Percentiles rank a stretch among this genome's conserved stretches.
These are phyloP conservation scores for Echinochloa phyllopogon DNA, from an alignment of 176 grass and related monocot genomes.

Conservation along the genomic window DNA sequence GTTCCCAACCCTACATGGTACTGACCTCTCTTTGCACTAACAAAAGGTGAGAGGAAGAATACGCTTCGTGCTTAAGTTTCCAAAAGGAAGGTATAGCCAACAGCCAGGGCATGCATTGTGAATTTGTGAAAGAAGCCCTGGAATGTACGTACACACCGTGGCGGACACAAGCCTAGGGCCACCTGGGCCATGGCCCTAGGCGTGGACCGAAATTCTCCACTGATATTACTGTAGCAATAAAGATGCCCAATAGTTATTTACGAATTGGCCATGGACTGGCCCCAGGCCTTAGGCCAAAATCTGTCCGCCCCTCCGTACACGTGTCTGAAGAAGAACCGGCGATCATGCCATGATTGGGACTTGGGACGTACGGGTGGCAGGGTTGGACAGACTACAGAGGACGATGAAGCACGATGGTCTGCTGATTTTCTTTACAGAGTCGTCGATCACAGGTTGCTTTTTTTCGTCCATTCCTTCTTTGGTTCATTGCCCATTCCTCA, in stretches of 20 bases:
- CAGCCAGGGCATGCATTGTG: too few species aligned
- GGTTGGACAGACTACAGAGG: neutral
- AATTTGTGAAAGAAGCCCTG: too few species aligned
- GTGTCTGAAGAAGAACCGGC: neutral
- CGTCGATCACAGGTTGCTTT: too few species aligned
- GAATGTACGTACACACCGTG: too few species aligned
- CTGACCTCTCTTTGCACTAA: neutral
- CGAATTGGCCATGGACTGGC: too few species aligned
- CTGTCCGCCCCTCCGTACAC: too few species aligned
- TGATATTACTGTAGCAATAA: too few species aligned
- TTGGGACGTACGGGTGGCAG: neutral
- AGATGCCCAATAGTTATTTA: too few species aligned
- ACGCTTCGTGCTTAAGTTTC: conserved; percentile 44
- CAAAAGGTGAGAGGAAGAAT: conserved; percentile 12
- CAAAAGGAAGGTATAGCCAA: neutral
- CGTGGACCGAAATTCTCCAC: too few species aligned
- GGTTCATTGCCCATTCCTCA: neutral
- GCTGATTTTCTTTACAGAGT: neutral
- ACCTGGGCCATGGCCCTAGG: too few species aligned
- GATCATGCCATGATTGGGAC: neutral
- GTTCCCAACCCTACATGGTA: conserved; percentile 18
- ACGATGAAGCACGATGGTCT: neutral
- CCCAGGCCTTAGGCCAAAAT: too few species aligned
- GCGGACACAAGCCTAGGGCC: too few species aligned
- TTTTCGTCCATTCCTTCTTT: conserved; percentile 30